Conservation (phyloP, 148 eudicot species). For the Chenopodium quinoa region DNA sequence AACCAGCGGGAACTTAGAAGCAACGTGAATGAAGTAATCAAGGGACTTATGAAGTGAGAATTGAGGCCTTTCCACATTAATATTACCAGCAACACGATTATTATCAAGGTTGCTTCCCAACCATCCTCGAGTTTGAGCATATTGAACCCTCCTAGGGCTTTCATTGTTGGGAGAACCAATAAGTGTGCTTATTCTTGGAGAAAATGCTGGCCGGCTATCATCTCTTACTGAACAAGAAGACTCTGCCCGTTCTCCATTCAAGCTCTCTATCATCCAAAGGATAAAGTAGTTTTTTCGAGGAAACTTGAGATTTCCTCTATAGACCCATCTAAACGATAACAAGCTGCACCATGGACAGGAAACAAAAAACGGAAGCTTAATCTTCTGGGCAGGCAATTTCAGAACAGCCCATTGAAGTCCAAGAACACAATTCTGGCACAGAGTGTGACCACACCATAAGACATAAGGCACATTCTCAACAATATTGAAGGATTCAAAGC, state of each 20-base stretch:
- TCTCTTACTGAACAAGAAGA: constrained; percentile 36
- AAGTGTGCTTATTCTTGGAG: constrained; percentile 44
- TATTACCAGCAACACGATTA: constrained; percentile 8
- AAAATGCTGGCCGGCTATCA: constrained; percentile 39
- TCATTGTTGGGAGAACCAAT: constrained; percentile 23
- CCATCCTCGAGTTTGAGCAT: constrained; percentile 25
- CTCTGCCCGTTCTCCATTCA: constrained; percentile 61
- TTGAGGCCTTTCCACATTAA: constrained; percentile 35
- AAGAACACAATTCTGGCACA: constrained; percentile 69
- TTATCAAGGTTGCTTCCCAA: constrained; percentile 17
- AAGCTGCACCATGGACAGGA: constrained; percentile 80
- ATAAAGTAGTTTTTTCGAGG: constrained; percentile 77
- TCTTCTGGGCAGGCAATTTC: constrained; percentile 50
- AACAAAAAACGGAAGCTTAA: constrained; percentile 60
- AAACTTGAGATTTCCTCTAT: constrained; percentile 57
- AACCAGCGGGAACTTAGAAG: constrained; percentile 46
- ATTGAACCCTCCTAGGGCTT: constrained; percentile 28
- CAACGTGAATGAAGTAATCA: constrained; percentile 40
- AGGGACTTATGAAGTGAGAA: constrained; percentile 44
- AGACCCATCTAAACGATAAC: constrained; percentile 45
- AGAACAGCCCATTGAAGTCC: constrained; percentile 55
- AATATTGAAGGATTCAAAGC: constrained; percentile 59
- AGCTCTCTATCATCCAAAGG: constrained; percentile 81
- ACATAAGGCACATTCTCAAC: constrained; percentile 66
- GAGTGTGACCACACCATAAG: constrained; percentile 80